Base-by-base conservation (phyloP, 768 basidiomycete genomes). In the Boletus tylopilopsis region DNA sequence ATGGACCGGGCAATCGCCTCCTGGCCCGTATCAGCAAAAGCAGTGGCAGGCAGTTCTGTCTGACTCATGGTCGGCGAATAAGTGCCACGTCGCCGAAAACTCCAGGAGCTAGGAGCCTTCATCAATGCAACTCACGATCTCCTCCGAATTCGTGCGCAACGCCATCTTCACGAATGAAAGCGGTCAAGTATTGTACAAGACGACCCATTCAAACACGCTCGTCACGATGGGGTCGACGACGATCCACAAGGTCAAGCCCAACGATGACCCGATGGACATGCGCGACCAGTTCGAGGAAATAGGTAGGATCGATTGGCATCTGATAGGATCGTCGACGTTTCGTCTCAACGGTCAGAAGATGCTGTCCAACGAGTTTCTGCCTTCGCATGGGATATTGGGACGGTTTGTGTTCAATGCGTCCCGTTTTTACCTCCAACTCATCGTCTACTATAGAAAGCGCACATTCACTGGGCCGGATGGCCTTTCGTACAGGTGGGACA, bases 1-100 rank as follows among this genome's bases (percentile, higher is more conserved):
- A 90, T 72, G 3, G 72, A 62, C 6, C 80, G 79, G 2, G 69
- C 60, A 49, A 90, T 88, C 0, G 71, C 84, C 25, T 87, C 87
- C 57, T 84, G 77, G 7, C 77, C 84, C 1, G 82, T 76, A 0
- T 79, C 64, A 10, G 80, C 74, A 51, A 87, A 85, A 5, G 76
- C 35, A 22, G 62, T 43, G 19, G 29, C 10, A 30, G 45, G 49
- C 29, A 42, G 36, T 10, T 35, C 49, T 6, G 29, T 30, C 29
- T 30, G 29, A 30, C 29, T 30, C 29, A 30, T 30, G 13, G 29
- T 30, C 29, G n/a, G n/a, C 3, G 27, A 27, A 30, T 13, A 30
- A 30, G 10, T 13, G 29, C 32, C 43, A 4, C 43, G 24, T 24
- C 16, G 12, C 1, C 16, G 38, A 11, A 30, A 13, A 30, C 29